Evolutionary conservation across 2,329 filamentous ascomycete genomes (phyloP), one percentile per base, ranked within the genome.

Genomic region (Sphaerostilbella broomeana): DNA sequence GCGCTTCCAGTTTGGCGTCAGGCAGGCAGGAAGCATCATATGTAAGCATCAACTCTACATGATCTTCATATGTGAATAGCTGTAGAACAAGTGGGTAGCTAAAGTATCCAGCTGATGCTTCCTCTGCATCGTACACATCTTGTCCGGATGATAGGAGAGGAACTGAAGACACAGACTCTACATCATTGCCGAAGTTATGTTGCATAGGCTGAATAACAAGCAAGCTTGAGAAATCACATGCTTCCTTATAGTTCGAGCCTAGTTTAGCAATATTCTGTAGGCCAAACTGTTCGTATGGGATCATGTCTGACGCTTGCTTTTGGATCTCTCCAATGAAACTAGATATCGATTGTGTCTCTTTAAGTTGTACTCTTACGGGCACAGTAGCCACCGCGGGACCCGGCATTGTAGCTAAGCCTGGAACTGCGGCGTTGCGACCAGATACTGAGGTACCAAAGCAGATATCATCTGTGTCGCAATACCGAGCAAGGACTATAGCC

Each of bases 371-470:
- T 10, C 55, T 46, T 1, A 57, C 32, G 5, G 58, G 58, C 0
- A 62, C 45, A 4, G 56, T 58, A 11, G 53, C 50, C 18, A 63
- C 55, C 1, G 53, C 53, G 3, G 59, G 56, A 1, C 56, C 60
- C 3, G 48, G 37, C 6, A 60, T 52, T 1, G 46, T 39, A 5
- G 53, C 50, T 1, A 62, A 47, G 6, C 51, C 53, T 2, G 32
- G 22, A 2, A 62, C 37, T 1, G 50, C 43, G 3, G 53, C 50
- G 6, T 54, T 46, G 1, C 59, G 53, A 8, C 60, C 59, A 1
- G 53, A 55, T 1, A 56, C 38, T 1, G 53, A 52, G 5, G 45
- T 47, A 1, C 54, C 56, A 26, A 59, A 60, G 1, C 50, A 21
- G 0, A 59, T 42, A 33, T 53, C 52, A 4, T 43, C 32, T 3